phyloP scores from a whole-genome alignment of 257 asterid genomes.

The Parsonsia alboflavescens region DNA sequence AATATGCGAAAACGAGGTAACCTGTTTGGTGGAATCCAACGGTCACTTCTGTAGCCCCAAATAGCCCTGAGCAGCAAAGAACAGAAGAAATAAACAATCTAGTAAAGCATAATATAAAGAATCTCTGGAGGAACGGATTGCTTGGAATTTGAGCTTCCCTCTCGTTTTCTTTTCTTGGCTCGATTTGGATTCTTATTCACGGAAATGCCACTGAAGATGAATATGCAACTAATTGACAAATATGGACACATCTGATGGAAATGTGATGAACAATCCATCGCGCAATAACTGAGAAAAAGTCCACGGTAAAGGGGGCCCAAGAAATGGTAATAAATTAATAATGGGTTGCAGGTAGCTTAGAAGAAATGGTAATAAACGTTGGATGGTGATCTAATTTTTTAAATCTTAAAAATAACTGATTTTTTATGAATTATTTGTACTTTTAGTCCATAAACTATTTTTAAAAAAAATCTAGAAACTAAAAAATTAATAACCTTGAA shows the following conservation, averaged over 20 bases:
- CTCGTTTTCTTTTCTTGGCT: not conserved
- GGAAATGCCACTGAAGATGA: constrained; percentile 1
- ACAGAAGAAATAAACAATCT: not conserved
- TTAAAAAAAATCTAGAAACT: too few species aligned
- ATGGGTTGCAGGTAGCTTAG: not conserved
- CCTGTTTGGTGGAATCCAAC: constrained; percentile 2
- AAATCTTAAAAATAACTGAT: too few species aligned
- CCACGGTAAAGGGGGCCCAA: not conserved
- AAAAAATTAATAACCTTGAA: too few species aligned
- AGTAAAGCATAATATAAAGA: not conserved
- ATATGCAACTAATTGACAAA: constrained; percentile 1
- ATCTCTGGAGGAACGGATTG: not conserved
- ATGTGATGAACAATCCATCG: not conserved
- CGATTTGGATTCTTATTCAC: not conserved
- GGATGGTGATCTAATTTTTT: too few species aligned
- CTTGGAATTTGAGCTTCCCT: constrained; percentile 12
- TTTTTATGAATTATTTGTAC: too few species aligned
- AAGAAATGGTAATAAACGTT: too few species aligned
- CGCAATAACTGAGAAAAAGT: not conserved
- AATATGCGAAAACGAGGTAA: not conserved
- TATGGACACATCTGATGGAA: not conserved
- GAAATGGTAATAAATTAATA: too few species aligned
- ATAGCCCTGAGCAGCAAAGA: not conserved
- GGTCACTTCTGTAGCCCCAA: constrained; percentile 1
- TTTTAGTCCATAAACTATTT: too few species aligned